These are phyloP conservation scores for Pleurotus tuber-regium DNA, from an alignment of 768 basidiomycete species.

Conservation along the genomic window DNA sequence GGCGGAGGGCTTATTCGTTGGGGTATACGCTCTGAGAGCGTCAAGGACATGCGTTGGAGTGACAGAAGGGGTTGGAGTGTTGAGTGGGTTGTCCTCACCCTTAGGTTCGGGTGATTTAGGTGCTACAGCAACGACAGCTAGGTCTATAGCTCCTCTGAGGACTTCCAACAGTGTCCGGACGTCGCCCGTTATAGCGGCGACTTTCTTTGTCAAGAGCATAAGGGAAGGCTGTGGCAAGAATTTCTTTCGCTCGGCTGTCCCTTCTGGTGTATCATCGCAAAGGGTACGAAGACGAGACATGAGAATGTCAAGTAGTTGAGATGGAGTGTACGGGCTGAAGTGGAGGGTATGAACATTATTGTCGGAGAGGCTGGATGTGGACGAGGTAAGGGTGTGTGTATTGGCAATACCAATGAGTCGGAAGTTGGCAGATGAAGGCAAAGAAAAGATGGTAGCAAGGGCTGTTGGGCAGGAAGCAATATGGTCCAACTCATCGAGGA, in stretches of 20 bases:
- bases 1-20: conserved; percentile 11
- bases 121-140: conserved; percentile 39
- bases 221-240: conserved; percentile 66
- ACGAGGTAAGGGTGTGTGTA: conserved; percentile 77
- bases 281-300: conserved; percentile 59
- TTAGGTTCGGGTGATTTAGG: conserved; percentile 17
- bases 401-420: conserved; percentile 87
- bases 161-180: conserved; percentile 81
- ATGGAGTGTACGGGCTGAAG: conserved; percentile 75
- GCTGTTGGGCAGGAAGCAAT: conserved; percentile 60
- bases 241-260: conserved; percentile 36
- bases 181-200: conserved; percentile 81
- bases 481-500: conserved; percentile 88
- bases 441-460: conserved; percentile 62
- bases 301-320: conserved; percentile 69
- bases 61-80: conserved; percentile 40
- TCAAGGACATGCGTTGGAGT: conserved; percentile 68
- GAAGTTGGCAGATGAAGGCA: conserved; percentile 55
- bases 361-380: conserved; percentile 20
- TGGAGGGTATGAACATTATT: conserved; percentile 63
- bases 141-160: conserved; percentile 74
- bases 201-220: conserved; percentile 72
- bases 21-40: conserved; percentile 70
- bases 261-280: conserved; percentile 31
- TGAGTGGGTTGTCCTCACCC: conserved; percentile 32